Base-by-base conservation (phyloP, 2,329 filamentous ascomycete species). In the Exophiala mesophila region DNA sequence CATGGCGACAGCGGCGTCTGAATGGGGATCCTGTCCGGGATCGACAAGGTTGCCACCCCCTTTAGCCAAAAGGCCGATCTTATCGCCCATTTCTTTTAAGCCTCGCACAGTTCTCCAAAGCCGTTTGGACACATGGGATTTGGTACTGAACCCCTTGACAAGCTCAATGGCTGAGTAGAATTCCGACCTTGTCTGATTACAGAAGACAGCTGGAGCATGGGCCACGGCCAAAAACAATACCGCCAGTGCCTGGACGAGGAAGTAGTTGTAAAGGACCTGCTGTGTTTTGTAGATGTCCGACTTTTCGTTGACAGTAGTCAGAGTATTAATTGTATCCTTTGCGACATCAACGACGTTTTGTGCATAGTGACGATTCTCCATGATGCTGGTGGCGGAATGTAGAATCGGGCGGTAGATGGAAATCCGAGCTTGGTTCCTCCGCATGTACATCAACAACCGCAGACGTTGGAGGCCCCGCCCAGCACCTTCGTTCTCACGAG, bases 341-440 rank as follows among this genome's bases (percentile, higher is more conserved):
- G 80, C 77, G 10, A 83, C 72, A 44, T 78, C 76, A 16, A 82
- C 74, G 3, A 78, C 78, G 0, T 76, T 84, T 56, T 86, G 80
- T 3, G 88, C 88, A 49, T 86, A 81, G 3, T 70, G 66, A 37
- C 82, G 74, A 58, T 94, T 83, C 44, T 83, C 77, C 66, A 84
- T 78, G 56, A 96, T 96, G 55, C 82, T 89, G 9, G 80, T 84
- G 3, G 86, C 80, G 13, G 84, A 90, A 62, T 95, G 87, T 6
- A 97, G 69, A 2, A 95, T 82, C 0, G 88, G 88, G 0, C 88
- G 85, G 62, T 94, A 89, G 19, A 96, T 85, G 60, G 88, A 80
- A 44, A 89, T 92, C 4, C 89, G 83, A 66, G 94, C 86, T 67
- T 94, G 88, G 56, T 95, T 96, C 30, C 88, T 78, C 28, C 89